Evolutionary conservation across 345 rosid species (phyloP).

Genomic region (Turnera subulata): DNA sequence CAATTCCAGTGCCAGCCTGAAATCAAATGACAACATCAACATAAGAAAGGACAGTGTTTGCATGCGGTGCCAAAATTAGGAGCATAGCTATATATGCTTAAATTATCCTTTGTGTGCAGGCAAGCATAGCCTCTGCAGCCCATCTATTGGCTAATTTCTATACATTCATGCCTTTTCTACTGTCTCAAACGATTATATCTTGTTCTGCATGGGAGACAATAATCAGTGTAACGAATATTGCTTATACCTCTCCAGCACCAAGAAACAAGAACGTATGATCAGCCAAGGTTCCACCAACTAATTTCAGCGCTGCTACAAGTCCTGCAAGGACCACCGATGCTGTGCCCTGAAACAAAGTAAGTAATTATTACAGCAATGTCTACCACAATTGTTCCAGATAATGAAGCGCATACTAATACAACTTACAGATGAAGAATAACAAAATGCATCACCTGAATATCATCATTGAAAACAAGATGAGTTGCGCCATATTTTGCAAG

Average conservation of each 20-base stretch:
- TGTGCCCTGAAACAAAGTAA: constrained; percentile 60
- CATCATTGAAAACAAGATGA: constrained; percentile 97
- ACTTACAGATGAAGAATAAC: background rate
- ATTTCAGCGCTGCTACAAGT: constrained; percentile 71
- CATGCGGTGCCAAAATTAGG: too few relatives aligned
- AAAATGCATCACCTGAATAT: constrained; percentile 69
- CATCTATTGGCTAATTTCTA: background rate
- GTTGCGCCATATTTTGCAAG: constrained; percentile 83
- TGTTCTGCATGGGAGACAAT: background rate
- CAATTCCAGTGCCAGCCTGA: constrained; percentile 99
- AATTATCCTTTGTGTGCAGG: too few relatives aligned
- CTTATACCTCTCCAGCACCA: constrained; percentile 74
- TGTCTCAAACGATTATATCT: too few relatives aligned
- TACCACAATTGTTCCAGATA: background rate
- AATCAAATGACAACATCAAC: constrained; percentile 8
- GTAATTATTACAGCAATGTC: constrained; percentile 9
- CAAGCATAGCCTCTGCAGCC: too few relatives aligned
- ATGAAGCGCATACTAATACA: background rate
- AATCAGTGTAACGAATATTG: background rate
- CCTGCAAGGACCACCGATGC: constrained; percentile 99
- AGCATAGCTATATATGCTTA: too few relatives aligned
- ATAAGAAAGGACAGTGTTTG: too few relatives aligned
- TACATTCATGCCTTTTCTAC: background rate
- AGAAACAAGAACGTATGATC: constrained; percentile 86
- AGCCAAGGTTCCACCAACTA: constrained; percentile 70